phyloP scores from a whole-genome alignment of 805 yeast genomes.

The Cyberlindnera maritima region DNA sequence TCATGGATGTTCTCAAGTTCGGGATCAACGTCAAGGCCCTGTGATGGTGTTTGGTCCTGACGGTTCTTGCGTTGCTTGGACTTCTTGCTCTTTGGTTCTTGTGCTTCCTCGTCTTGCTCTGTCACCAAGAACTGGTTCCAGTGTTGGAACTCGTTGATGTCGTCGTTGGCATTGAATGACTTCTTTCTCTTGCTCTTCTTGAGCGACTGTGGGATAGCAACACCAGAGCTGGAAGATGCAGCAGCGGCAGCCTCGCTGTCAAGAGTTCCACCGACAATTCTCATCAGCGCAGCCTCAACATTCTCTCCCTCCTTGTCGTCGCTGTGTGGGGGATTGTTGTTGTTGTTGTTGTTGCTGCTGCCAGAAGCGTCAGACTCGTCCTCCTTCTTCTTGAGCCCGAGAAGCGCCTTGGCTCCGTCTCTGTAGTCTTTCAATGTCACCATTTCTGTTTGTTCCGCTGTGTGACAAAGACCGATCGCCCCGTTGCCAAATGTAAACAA shows the following conservation, averaged over 20 bases:
- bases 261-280: slow-evolving; percentile 64
- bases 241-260: slow-evolving; percentile 23
- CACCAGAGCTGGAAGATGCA: background rate
- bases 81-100: slow-evolving; percentile 7
- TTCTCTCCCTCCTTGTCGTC: slow-evolving; percentile 37
- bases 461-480: too few species aligned
- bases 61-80: slow-evolving; percentile 10
- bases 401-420: slow-evolving; percentile 28
- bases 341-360: background rate
- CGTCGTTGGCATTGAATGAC: slow-evolving; percentile 21
- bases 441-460: slow-evolving; percentile 1
- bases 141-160: slow-evolving; percentile 27
- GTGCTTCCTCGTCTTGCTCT: slow-evolving; percentile 21
- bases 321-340: slow-evolving; percentile 4
- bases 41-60: background rate
- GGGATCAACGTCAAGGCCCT: slow-evolving; percentile 45
- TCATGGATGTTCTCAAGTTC: slow-evolving; percentile 51
- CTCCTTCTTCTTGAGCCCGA: slow-evolving; percentile 24
- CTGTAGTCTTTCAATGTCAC: slow-evolving; percentile 19
- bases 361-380: background rate
- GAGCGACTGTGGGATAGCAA: background rate
- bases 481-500: background rate
- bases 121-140: slow-evolving; percentile 30
- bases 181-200: slow-evolving; percentile 20
- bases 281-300: slow-evolving; percentile 79